Evolutionary conservation across 2,329 filamentous ascomycete species (phyloP).

Genomic region (Domatiomyces globalis): DNA sequence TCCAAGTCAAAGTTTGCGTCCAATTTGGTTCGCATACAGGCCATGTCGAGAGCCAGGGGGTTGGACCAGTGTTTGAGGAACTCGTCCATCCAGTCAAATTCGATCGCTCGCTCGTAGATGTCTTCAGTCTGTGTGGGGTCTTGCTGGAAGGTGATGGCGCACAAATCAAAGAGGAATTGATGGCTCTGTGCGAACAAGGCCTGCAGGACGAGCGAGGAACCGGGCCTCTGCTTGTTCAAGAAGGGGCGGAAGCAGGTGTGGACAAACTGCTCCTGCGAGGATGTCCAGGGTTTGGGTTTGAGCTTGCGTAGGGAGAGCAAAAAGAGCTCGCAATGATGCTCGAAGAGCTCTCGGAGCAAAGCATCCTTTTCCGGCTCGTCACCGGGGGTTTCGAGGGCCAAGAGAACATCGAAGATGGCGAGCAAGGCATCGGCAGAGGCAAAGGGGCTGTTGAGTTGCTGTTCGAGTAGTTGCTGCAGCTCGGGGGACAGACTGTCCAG

Average conservation of each 20-base stretch:
- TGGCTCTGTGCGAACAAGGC: slow-evolving; percentile 85
- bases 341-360: slow-evolving; percentile 47
- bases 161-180: slow-evolving; percentile 66
- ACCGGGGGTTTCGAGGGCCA: slow-evolving; percentile 44
- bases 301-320: slow-evolving; percentile 35
- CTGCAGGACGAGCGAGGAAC: slow-evolving; percentile 79
- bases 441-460: slow-evolving; percentile 69
- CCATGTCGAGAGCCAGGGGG: slow-evolving; percentile 76
- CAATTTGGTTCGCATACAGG: slow-evolving; percentile 69
- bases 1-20: slow-evolving; percentile 49
- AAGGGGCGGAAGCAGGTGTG: slow-evolving; percentile 57
- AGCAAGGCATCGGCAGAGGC: slow-evolving; percentile 74
- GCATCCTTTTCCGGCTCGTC: slow-evolving; percentile 39
- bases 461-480: slow-evolving; percentile 45
- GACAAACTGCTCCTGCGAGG: slow-evolving; percentile 35
- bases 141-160: slow-evolving; percentile 61
- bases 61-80: slow-evolving; percentile 58
- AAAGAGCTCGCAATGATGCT: slow-evolving; percentile 37
- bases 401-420: slow-evolving; percentile 49
- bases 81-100: slow-evolving; percentile 72
- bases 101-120: slow-evolving; percentile 66
- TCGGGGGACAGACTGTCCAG: slow-evolving; percentile 48
- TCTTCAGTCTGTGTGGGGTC: slow-evolving; percentile 53
- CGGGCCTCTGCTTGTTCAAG: slow-evolving; percentile 59
- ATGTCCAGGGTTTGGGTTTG: slow-evolving; percentile 34